Conservation (phyloP, 208 protist species). For the Strigomonas culicis region DNA sequence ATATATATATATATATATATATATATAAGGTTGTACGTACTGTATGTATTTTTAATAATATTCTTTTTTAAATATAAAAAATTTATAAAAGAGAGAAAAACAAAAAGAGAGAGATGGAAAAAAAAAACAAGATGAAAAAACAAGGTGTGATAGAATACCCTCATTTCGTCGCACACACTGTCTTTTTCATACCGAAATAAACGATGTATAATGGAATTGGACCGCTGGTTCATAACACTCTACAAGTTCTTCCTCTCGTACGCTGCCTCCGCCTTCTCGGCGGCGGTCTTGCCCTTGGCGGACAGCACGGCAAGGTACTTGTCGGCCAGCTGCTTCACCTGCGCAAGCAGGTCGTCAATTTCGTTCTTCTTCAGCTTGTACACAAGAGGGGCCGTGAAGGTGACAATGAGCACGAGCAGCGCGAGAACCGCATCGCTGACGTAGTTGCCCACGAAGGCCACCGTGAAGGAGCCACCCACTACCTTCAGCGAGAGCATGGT, state of each 20-base stretch:
- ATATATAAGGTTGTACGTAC: slow-evolving; percentile 9
- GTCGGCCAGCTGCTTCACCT: slow-evolving; percentile 24
- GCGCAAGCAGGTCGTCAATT: slow-evolving; percentile 38
- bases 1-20: neutral
- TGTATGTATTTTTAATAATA: neutral
- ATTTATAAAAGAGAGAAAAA: slow-evolving; percentile 8
- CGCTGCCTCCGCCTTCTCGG: slow-evolving; percentile 22
- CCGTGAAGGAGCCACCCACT: slow-evolving; percentile 35
- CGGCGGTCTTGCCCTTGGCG: slow-evolving; percentile 29
- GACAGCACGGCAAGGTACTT: slow-evolving; percentile 49
- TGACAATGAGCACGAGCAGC: slow-evolving; percentile 25
- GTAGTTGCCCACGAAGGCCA: slow-evolving; percentile 68
- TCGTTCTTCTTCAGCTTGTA: slow-evolving; percentile 74
- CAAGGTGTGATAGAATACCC: neutral
- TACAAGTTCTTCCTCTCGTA: slow-evolving; percentile 37
- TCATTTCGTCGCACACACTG: neutral
- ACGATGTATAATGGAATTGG: slow-evolving; percentile 5
- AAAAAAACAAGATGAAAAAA: slow-evolving; percentile 12
- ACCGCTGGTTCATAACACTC: neutral
- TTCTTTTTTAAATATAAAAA: slow-evolving; percentile 5
- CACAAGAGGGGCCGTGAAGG: slow-evolving; percentile 51
- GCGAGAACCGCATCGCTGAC: slow-evolving; percentile 62
- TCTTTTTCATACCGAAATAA: slow-evolving; percentile 4
- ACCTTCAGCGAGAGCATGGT: slow-evolving; percentile 37
- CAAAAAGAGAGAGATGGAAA: slow-evolving; percentile 8